Percentiles rank a stretch among this genome's conserved stretches.
Conservation (phyloP, 2,329 filamentous ascomycete genomes). For the Pyrenophora graminea region DNA sequence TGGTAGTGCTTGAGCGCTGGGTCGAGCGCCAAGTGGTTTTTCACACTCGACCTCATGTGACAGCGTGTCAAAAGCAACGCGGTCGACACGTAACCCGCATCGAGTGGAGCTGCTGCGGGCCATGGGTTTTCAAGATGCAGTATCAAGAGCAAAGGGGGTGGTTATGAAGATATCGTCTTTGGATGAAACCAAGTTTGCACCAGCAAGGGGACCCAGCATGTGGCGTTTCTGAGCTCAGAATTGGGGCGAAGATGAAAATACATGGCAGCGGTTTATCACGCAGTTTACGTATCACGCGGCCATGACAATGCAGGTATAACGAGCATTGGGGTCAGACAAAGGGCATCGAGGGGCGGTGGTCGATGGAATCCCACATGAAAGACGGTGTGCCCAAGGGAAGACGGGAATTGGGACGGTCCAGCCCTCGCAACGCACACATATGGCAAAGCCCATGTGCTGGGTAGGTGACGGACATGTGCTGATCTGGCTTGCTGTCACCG, state of each 20-base stretch:
- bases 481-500: slow-evolving; percentile 5
- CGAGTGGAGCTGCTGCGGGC: no score
- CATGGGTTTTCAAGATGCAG: no score
- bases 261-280: no score
- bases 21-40: neutral
- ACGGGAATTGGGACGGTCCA: slow-evolving; percentile 10
- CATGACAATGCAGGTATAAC: neutral
- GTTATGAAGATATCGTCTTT: no score
- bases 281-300: neutral
- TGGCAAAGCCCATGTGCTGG: neutral
- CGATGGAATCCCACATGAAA: neutral
- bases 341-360: no score
- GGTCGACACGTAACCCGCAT: neutral
- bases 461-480: slow-evolving; percentile 9
- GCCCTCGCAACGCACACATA: slow-evolving; percentile 8
- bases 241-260: slow-evolving; percentile 19
- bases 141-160: no score
- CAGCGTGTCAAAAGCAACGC: slow-evolving; percentile 3
- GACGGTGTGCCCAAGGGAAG: slow-evolving; percentile 13
- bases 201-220: neutral
- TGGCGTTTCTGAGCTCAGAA: slow-evolving; percentile 21
- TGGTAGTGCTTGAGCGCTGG: neutral
- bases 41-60: slow-evolving; percentile 8
- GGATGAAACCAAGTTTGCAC: neutral
- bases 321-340: no score